Base-by-base conservation (phyloP, 164 flowering plant species). In the Aristolochia contorta region DNA sequence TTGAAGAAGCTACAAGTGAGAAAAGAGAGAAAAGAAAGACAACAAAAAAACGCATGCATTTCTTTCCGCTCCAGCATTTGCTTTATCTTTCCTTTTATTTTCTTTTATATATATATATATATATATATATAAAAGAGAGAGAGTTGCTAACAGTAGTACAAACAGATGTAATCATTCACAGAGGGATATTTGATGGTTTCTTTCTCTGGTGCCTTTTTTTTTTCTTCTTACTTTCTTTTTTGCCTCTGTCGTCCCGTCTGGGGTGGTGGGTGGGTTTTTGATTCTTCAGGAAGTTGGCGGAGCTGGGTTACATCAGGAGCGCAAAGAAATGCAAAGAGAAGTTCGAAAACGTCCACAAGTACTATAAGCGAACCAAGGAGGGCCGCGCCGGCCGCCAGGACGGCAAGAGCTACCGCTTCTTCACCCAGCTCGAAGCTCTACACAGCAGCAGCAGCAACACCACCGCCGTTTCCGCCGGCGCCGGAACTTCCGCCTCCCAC, bases 311-410 rank as follows among this genome's bases (percentile, higher is more conserved):
- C 72, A 69, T 49, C 19, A 67, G 89, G 47, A 84, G 81, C 63
- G 82, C 78, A 32, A 84, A 80, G 74, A 84, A 84, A 69, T 84
- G 89, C 74, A 84, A 77, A 50, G 89, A 84, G 67, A 84, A 84
- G 65, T 84, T 84, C 61, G 90, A 84, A 57, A 84, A 84, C 79
- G 83, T 84, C 1, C 83, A 84, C 65, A 84, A 84, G 61, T 84
- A 84, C 68, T 82, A 84, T 77, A 84, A 84, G 69, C 49, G 84
- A 27, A 84, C 90, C 6, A 82, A 82, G 56, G 90, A 84, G 66
- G 80, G 85, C 2, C 67, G 84, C 22, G 86, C 79, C 12, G 86
- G 86, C 0, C 80, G 90, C 52, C 90, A 84, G 63, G 86, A 82
- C 67, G 90, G 90, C 46, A 84, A 84, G 58, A 73, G 69, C 66